Evolutionary conservation across 768 basidiomycete genomes (phyloP), one percentile per base, ranked within the genome.

Genomic region (Porpolomopsis calyptriformis): DNA sequence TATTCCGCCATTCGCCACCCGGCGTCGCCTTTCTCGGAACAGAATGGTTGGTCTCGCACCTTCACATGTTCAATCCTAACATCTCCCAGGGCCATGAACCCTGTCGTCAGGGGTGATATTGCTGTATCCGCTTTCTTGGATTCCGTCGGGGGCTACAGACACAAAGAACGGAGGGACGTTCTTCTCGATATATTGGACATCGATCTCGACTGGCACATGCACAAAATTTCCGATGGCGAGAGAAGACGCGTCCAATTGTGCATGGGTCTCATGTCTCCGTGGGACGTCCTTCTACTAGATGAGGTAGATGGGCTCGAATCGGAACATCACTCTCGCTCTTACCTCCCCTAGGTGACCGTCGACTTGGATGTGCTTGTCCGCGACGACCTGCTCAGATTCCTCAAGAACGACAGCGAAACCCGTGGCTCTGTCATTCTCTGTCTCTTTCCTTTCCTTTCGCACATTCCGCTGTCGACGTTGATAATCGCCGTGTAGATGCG

Each of bases 301-400:
- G 96, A 99, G 72, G 93, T 93, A 49, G 25, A 55, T 43, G 26
- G 25, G 5, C 39, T 33, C 47, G 36, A 23, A 43, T 18, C 43
- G 49, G 24, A 40, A 45, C 31, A 12, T 38, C 39, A 20, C 19
- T 26, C 36, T 29, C 38, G 18, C 42, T 47, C 18, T 48, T 26
- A 24, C 26, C 38, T 46, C 22, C 14, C n/a, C 9, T 51, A 92
- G 88, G 90, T 94, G 45, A 98, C 94, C 1, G 94, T 98, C 16
- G 96, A 99, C 62, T 70, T 99, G 11, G 96, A 99, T 57, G 93
- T 97, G 12, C 76, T 97, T 33, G 96, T 99, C 36, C 82, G 96
- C 40, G 78, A 87, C 45, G 85, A 92, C 50, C 71, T 99, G n/a
- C 76, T 99, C 53, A 74, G 64, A 7, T 98, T 96, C 67, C 76